Conservation (phyloP, 805 yeast genomes). For the Candida palmyrensis region DNA sequence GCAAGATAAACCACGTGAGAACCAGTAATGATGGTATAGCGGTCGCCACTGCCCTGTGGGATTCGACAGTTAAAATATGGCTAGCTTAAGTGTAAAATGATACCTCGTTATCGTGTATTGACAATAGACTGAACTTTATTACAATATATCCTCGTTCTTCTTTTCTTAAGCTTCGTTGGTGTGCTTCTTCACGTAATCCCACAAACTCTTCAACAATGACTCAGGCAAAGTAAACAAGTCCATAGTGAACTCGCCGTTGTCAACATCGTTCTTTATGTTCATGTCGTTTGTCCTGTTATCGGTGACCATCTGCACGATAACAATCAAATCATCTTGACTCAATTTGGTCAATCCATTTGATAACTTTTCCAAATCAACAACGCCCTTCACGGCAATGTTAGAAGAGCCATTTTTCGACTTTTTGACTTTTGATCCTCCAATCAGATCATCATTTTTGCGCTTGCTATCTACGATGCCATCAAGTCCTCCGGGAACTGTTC, state of each 20-base stretch:
- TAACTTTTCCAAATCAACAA: conserved; percentile 81
- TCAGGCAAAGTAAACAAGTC: conserved; percentile 93
- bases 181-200: conserved; percentile 89
- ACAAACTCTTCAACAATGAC: conserved; percentile 79
- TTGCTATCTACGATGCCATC: conserved; percentile 15
- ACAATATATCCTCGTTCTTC: too few relatives aligned
- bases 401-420: conserved; percentile 41
- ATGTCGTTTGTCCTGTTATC: conserved; percentile 93
- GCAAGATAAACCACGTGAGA: conserved; percentile 56
- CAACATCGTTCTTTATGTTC: conserved; percentile 93
- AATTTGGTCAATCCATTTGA: conserved; percentile 87
- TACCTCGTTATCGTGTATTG: too few relatives aligned
- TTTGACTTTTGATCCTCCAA: conserved; percentile 35
- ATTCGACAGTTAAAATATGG: conserved; percentile 68
- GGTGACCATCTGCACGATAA: conserved; percentile 95
- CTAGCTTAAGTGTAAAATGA: conserved; percentile 18
- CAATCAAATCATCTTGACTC: conserved; percentile 87
- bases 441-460: conserved; percentile 23
- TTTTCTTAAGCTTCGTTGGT: conserved; percentile 24
- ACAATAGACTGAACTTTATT: too few relatives aligned
- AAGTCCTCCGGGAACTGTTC: conserved; percentile 57
- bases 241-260: conserved; percentile 96
- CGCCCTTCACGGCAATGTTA: conserved; percentile 57
- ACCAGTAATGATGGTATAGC: conserved; percentile 73
- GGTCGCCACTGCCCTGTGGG: conserved; percentile 79